Conservation (phyloP, 371 early-diverging fungal genomes). For the Lichtheimia hyalospora region DNA sequence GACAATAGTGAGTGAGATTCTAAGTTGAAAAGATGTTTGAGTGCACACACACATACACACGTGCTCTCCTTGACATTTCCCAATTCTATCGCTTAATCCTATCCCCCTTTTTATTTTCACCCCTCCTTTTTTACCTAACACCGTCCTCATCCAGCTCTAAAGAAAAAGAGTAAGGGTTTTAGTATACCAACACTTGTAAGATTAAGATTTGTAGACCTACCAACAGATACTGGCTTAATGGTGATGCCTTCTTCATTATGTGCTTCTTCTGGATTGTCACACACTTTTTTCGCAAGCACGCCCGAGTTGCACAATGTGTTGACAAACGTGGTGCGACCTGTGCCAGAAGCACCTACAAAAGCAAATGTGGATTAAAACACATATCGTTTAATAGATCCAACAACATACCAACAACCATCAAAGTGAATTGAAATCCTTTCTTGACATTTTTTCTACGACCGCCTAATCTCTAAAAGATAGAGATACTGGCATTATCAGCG, state of each 20-base stretch:
- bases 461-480: slow-evolving; percentile 45
- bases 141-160: slow-evolving; percentile 95
- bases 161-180: slow-evolving; percentile 10
- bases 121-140: slow-evolving; percentile 47
- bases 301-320: slow-evolving; percentile 92
- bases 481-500: too few species aligned
- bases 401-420: slow-evolving; percentile 93
- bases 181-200: not conserved
- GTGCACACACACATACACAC: not conserved
- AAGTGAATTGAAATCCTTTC: slow-evolving; percentile 92
- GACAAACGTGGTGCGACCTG: slow-evolving; percentile 97
- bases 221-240: slow-evolving; percentile 78
- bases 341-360: slow-evolving; percentile 78
- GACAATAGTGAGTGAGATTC: slow-evolving; percentile 80
- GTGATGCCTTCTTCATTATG: slow-evolving; percentile 91
- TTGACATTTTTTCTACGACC: slow-evolving; percentile 93
- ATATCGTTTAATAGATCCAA: not conserved
- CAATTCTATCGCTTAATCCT: not conserved
- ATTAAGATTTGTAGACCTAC: slow-evolving; percentile 26
- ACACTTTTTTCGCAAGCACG: slow-evolving; percentile 70
- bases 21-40: slow-evolving; percentile 1
- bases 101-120: not conserved
- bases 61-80: slow-evolving; percentile 10
- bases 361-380: not conserved
- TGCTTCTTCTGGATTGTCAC: slow-evolving; percentile 81